A percentile compares a stretch with the other conserved stretches of the same genome.
Evolutionary conservation across 2,329 filamentous ascomycete genomes (phyloP).

Genomic region (Talaromyces funiculosus): DNA sequence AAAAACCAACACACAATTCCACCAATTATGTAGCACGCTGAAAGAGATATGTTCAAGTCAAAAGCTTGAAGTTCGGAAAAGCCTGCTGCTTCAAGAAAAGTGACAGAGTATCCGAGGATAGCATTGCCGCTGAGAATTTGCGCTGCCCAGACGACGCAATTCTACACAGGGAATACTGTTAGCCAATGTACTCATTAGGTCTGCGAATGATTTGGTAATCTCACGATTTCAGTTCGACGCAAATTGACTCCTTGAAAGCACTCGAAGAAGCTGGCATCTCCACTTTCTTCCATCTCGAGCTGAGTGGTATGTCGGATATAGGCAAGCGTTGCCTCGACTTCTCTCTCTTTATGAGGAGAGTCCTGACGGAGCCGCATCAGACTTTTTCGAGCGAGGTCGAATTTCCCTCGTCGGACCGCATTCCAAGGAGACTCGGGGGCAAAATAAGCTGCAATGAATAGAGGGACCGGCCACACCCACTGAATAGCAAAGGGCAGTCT

Average conservation of each 20-base stretch:
- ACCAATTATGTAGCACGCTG: constrained; percentile 39
- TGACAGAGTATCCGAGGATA: constrained; percentile 33
- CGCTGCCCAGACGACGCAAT: constrained; percentile 38
- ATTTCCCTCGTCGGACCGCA: constrained; percentile 43
- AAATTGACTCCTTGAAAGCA: constrained; percentile 76
- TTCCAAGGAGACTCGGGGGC: constrained; percentile 50
- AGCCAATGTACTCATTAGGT: neutral
- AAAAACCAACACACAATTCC: constrained; percentile 39
- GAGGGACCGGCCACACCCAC: constrained; percentile 50
- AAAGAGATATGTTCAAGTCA: constrained; percentile 38
- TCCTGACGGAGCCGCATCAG: constrained; percentile 42
- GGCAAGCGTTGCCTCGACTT: constrained; percentile 64
- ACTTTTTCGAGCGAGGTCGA: constrained; percentile 42
- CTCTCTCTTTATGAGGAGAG: constrained; percentile 59
- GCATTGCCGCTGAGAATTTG: constrained; percentile 38
- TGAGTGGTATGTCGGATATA: constrained; percentile 65
- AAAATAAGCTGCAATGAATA: constrained; percentile 42
- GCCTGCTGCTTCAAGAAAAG: constrained; percentile 37
- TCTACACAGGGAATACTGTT: constrained; percentile 18
- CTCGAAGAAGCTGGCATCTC: constrained; percentile 68
- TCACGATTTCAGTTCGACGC: constrained; percentile 69
- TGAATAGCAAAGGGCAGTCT: constrained; percentile 48
- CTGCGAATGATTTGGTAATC: constrained; percentile 18
- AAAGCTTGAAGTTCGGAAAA: constrained; percentile 35
- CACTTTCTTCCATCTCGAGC: constrained; percentile 68